A percentile compares a stretch with the other conserved stretches of the same genome.
Conservation (phyloP, 2,329 filamentous ascomycete genomes). For the Elsinoe fawcettii region DNA sequence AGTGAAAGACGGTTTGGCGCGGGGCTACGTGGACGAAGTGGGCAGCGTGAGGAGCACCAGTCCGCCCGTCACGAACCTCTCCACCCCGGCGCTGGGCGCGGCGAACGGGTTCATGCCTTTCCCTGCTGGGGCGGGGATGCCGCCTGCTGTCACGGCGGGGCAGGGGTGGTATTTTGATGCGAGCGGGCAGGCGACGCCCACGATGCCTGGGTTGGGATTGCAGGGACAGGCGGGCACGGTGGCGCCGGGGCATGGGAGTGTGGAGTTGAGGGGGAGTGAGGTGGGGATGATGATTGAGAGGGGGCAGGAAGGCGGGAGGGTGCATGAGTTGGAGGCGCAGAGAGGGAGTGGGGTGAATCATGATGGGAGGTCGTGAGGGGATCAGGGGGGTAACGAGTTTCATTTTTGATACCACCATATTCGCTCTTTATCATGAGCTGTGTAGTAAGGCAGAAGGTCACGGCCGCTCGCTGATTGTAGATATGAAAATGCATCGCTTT, state of each 20-base stretch:
- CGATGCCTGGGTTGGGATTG: too few relatives aligned
- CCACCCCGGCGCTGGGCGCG: neutral
- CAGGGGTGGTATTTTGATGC: constrained; percentile 4
- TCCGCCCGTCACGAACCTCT: neutral
- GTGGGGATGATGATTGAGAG: constrained; percentile 4
- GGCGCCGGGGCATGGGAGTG: neutral
- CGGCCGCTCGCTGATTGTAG: constrained; percentile 3
- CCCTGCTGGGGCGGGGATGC: constrained; percentile 7
- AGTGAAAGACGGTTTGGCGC: neutral
- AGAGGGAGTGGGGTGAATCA: neutral
- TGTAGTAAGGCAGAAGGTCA: neutral
- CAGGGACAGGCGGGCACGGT: neutral
- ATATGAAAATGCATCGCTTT: constrained; percentile 5
- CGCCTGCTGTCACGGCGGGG: neutral
- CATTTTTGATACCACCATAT: neutral
- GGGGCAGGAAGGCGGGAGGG: neutral
- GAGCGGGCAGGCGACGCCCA: neutral
- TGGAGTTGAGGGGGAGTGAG: constrained; percentile 14
- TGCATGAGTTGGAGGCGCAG: constrained; percentile 10
- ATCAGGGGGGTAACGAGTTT: neutral
- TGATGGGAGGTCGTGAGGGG: neutral
- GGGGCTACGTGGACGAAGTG: neutral
- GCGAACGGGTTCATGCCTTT: neutral
- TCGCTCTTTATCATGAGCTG: neutral
- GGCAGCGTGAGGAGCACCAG: neutral